Evolutionary conservation across 2,329 filamentous ascomycete species (phyloP), one percentile per base, ranked within the genome.

Genomic region (Fusarium sulawesiense): DNA sequence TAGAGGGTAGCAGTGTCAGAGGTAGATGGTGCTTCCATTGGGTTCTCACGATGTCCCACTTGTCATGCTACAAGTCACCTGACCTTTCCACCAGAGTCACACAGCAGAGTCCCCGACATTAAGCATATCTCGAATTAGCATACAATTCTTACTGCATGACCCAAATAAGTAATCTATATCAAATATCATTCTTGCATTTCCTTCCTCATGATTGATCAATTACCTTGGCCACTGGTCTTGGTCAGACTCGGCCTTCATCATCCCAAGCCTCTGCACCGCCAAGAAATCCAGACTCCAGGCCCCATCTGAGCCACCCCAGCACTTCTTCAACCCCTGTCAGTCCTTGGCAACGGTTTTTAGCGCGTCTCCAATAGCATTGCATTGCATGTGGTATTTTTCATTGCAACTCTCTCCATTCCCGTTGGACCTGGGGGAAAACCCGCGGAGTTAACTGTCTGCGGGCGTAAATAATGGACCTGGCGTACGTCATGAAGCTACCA

Each of bases 261-360:
- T 34, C 16, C 47, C 13, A 30, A 61, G 57, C 48, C 34, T 30
- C 4, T 48, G 60, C 50, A 64, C 50, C 40, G 61, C 61, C 61
- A 64, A 64, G 61, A 16, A 59, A 29, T 64, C 61, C 25, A 64
- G 61, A 58, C 45, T 23, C 16, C 37, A 40, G 34, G 20, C 45
- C 59, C 30, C 3, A 40, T 64, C 59, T 64, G 27, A 64, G 59
- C 44, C 59, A 40, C 32, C 41, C 32, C 8, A 45, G 40, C 16
- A 34, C 21, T 45, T 37, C 3, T n/a, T 12, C 18, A 34, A 32
- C 29, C 23, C 58, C 37, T 30, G 53, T 55, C 40, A 34, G 13
- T 14, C 27, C 62, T 64, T 64, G 60, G 62, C 62, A 64, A 64
- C 60, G 62, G 51, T 20, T 59, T 27, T 16, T 37, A n/a, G 34